Percentiles rank a stretch among this genome's conserved stretches.
phyloP scores from a whole-genome alignment of 1,284 basidiomycete species.

The Psilocybe mexicana region DNA sequence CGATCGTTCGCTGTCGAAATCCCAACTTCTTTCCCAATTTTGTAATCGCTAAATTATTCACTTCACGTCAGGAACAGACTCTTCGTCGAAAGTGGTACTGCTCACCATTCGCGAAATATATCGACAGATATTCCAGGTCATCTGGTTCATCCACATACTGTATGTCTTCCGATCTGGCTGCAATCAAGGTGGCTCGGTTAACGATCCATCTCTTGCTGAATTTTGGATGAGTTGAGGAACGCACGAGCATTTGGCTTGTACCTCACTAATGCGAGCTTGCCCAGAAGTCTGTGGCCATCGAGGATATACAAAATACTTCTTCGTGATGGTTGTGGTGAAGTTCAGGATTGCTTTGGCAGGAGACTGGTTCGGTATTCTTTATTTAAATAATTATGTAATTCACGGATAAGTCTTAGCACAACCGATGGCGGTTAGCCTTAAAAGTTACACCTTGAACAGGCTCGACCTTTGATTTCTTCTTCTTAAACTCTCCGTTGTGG shows the following conservation, averaged over 20 bases:
- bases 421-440: no score
- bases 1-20: slow-evolving; percentile 87
- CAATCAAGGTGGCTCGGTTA: slow-evolving; percentile 71
- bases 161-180: slow-evolving; percentile 76
- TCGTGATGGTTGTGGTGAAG: no score
- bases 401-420: no score
- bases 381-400: no score
- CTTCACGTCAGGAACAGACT: neutral
- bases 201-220: slow-evolving; percentile 86
- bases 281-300: slow-evolving; percentile 83
- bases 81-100: neutral
- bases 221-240: slow-evolving; percentile 18
- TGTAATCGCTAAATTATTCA: slow-evolving; percentile 64
- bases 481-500: no score
- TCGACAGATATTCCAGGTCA: slow-evolving; percentile 75
- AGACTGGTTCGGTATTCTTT: no score
- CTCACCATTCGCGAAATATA: slow-evolving; percentile 84
- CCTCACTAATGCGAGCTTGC: slow-evolving; percentile 72
- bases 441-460: no score
- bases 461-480: no score
- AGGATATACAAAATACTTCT: no score
- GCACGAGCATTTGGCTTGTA: slow-evolving; percentile 19
- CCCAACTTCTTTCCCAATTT: slow-evolving; percentile 85
- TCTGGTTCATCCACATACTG: slow-evolving; percentile 76
- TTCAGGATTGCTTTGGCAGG: no score